A percentile compares a stretch with the other conserved stretches of the same genome.
Evolutionary conservation across 768 basidiomycete genomes (phyloP).

Genomic region (Kwoniella bestiolae): DNA sequence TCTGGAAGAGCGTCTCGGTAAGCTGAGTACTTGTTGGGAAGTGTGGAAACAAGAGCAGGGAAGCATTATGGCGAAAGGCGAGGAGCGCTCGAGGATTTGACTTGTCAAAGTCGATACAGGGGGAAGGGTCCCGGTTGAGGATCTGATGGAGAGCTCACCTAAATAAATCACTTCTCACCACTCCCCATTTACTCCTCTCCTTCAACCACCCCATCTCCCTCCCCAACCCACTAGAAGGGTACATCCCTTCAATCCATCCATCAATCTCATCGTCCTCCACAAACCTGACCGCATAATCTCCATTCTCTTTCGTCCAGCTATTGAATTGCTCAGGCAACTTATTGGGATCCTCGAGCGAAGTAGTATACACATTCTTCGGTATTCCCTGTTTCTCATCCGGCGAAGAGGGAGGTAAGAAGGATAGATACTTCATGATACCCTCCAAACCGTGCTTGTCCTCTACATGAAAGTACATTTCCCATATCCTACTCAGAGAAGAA

Average conservation of each 20-base stretch:
- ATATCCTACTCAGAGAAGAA: not conserved
- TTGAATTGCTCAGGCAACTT: conserved; percentile 37
- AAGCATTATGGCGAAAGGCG: not conserved
- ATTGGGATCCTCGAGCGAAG: conserved; percentile 15
- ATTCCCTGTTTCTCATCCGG: not conserved
- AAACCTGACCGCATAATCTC: conserved; percentile 27
- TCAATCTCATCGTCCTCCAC: conserved; percentile 32
- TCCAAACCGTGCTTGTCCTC: conserved; percentile 7
- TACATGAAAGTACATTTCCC: not conserved
- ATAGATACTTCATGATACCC: conserved; percentile 3
- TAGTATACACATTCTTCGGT: conserved; percentile 39
- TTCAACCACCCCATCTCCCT: conserved; percentile 26
- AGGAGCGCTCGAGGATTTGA: not conserved
- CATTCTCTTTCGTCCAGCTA: conserved; percentile 29
- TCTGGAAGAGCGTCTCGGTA: too few relatives aligned
- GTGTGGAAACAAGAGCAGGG: not conserved
- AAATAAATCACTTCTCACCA: conserved; percentile 30
- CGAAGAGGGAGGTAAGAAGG: conserved; percentile 9
- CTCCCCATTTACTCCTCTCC: conserved; percentile 15
- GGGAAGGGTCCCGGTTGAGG: too few relatives aligned
- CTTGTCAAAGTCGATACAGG: too few relatives aligned
- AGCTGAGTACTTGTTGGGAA: too few relatives aligned
- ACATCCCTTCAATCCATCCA: conserved; percentile 22
- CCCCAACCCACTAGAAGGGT: conserved; percentile 12
- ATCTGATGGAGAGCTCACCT: too few relatives aligned